phyloP scores from a whole-genome alignment of 139 green algal genomes.

The Chlorella sp. region DNA sequence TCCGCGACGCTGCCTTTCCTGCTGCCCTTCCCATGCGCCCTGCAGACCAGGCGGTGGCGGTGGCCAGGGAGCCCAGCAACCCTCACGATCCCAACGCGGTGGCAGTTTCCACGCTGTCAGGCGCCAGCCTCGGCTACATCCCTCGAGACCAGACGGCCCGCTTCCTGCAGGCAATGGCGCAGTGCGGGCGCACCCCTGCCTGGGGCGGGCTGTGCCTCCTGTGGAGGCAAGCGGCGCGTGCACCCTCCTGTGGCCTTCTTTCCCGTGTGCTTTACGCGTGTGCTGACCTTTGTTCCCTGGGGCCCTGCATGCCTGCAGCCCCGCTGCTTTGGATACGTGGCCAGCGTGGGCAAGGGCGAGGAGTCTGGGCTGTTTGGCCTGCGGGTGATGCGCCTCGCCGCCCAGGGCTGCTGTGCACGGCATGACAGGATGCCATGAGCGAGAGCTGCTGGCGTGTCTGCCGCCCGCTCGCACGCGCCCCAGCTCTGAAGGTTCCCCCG shows the following conservation, averaged over 20 bases:
- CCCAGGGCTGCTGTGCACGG: not conserved
- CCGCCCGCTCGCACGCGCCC: not conserved
- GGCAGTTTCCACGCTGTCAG: conserved; percentile 37
- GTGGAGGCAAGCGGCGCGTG: not conserved
- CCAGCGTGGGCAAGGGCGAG: not conserved
- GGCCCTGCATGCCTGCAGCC: conserved; percentile 10
- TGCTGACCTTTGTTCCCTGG: not conserved
- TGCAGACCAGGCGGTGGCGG: conserved; percentile 45
- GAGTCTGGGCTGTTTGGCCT: conserved; percentile 14
- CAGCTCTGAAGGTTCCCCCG: not conserved
- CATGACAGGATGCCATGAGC: not conserved
- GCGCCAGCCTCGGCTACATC: conserved; percentile 49
- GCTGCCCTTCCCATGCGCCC: not conserved
- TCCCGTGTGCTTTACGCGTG: not conserved
- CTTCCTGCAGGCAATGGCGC: conserved; percentile 30
- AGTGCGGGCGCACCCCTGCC: not conserved
- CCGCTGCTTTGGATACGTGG: conserved; percentile 16
- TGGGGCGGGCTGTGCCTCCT: not conserved
- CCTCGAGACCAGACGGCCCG: conserved; percentile 28
- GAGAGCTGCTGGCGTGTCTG: not conserved
- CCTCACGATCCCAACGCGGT: conserved; percentile 53
- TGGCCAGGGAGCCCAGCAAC: conserved; percentile 50
- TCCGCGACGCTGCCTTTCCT: not conserved
- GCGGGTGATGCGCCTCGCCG: not conserved
- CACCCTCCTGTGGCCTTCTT: not conserved